Evolutionary conservation across 352 stramenopile species (phyloP), one percentile per base, ranked within the genome.

Genomic region (Aphanomyces astaci): DNA sequence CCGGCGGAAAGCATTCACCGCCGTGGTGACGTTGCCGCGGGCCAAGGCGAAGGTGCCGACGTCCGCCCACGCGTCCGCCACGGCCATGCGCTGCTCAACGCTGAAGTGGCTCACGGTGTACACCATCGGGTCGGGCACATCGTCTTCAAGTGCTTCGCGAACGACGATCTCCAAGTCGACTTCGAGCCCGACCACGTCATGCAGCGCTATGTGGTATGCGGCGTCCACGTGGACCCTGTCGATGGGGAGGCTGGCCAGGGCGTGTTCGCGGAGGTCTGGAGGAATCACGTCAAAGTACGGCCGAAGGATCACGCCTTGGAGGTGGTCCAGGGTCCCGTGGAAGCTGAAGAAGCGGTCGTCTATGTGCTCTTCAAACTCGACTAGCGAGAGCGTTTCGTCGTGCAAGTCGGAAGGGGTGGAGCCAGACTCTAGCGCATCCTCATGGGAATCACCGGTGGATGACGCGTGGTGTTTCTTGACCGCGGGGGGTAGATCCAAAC

Each of bases 21-120:
- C 62, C 7, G 28, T 49, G 3, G 43, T 60, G 1, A n/a, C 43
- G 33, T 68, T 49, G 4, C 22, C 62, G 24, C 62, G 62, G 2
- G 62, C 62, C 1, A 68, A 7, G 4, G 62, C 62, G 2, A 68
- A 28, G 19, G 7, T 28, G 19, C 40, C 45, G 5, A 68, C 17
- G 10, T 68, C 43, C 17, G n/a, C 31, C 62, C 62, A 68, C 10
- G 62, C 62, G 3, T 40, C 36, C 30, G 62, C 62, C 27, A 68
- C 32, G 31, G 36, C 33, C 10, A n/a, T 13, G 3, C 62, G 40
- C 40, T 59, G 43, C 7, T 68, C 51, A n/a, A 28, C 10, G 46
- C 25, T 43, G 46, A 68, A 49, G 32, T 68, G 39, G 3, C 28
- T 25, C 28, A 59, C 43, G 7, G 43, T 52, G 32, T 60, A 60